Base-by-base conservation (phyloP, 2,329 filamentous ascomycete species). In the Colletotrichum tamarilloi region DNA sequence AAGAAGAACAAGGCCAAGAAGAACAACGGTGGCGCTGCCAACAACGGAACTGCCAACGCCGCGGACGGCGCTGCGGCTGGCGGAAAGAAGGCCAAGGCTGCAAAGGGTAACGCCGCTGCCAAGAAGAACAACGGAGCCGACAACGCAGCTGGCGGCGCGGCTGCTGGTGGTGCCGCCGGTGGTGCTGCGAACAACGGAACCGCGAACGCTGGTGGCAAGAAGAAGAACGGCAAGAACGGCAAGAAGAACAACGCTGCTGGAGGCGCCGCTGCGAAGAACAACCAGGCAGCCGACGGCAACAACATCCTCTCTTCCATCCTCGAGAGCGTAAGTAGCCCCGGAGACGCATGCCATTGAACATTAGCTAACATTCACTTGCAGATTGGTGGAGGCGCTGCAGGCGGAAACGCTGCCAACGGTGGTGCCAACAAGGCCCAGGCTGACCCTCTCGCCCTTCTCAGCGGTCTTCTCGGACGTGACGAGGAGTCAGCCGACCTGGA, bases 41-140 rank as follows among this genome's bases (percentile, higher is more conserved):
- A 70, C 19, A 75, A 74, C 57, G 72, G 67, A 30, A 74, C 72
- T 5, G 68, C 72, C 28, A 53, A 62, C 11, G 72, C 71, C 14
- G 35, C 5, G 26, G 67, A 56, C 4, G 69, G 46, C 3, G 55
- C 32, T 24, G 46, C 38, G 16, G 49, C 12, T 30, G 49, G 32
- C 22, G 22, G 26, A 5, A 42, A 49, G 19, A 56, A 66, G n/a
- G 46, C 11, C 46, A 57, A 67, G 55, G 46, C 62, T 4, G 64
- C 12, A 38, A 72, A 72, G 65, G 56, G 19, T 1, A 19, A 42
- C 16, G 38, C 38, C 7, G 38, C 38, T 19, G 67, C 24, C 16
- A 62, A 67, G 68, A 67, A 68, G 52, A 46, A 32, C 8, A 24
- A 57, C 22, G 63, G 24, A 11, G 63, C 26, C 5, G 66, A 71